Evolutionary conservation across 108 stramenopile species (phyloP).

Genomic region (Skeletonema tropicum): DNA sequence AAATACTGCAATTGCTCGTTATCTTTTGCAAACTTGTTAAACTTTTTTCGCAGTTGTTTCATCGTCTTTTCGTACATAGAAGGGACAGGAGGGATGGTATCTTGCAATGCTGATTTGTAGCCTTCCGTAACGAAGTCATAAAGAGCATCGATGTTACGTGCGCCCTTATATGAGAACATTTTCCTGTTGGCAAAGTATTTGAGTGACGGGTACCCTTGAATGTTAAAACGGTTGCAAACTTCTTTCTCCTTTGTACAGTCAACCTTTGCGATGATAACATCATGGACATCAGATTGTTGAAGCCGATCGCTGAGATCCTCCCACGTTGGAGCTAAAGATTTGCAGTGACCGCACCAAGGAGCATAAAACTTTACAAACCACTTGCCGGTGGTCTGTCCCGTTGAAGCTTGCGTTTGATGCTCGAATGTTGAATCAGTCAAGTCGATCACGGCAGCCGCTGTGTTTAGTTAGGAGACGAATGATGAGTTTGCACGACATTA

Average conservation of each 20-base stretch:
- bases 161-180: slow-evolving; percentile 56
- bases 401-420: slow-evolving; percentile 56
- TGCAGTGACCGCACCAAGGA: slow-evolving; percentile 62
- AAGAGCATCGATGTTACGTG: slow-evolving; percentile 36
- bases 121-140: slow-evolving; percentile 50
- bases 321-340: slow-evolving; percentile 50
- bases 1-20: slow-evolving; percentile 44
- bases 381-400: slow-evolving; percentile 52
- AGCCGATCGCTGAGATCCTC: slow-evolving; percentile 41
- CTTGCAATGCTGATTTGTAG: slow-evolving; percentile 33
- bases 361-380: slow-evolving; percentile 58
- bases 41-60: slow-evolving; percentile 41
- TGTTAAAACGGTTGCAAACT: slow-evolving; percentile 55
- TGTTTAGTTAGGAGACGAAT: no score
- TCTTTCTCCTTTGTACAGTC: slow-evolving; percentile 47
- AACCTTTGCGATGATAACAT: slow-evolving; percentile 60
- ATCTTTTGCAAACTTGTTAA: slow-evolving; percentile 26
- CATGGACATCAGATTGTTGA: slow-evolving; percentile 28
- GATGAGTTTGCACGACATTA: no score
- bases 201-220: slow-evolving; percentile 51
- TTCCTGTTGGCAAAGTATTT: slow-evolving; percentile 64
- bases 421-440: slow-evolving; percentile 54
- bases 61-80: slow-evolving; percentile 37
- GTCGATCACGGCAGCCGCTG: slow-evolving; percentile 45
- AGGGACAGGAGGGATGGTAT: slow-evolving; percentile 37